Evolutionary conservation across 169 alveolate genomes (phyloP).

Genomic region (Plasmodium gonderi): DNA sequence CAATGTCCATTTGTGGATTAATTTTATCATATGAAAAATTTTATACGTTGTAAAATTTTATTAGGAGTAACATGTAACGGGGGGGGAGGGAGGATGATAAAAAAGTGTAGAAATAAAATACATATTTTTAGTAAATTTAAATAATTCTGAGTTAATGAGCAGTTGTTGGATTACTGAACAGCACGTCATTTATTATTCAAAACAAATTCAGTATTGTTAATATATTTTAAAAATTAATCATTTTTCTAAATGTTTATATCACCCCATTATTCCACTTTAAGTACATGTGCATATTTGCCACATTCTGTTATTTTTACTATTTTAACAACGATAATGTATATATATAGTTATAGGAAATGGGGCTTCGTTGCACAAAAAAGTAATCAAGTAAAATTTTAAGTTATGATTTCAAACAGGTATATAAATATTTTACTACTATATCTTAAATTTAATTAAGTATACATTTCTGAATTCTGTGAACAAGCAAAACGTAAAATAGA

Average conservation of each 20-base stretch:
- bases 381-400: not conserved
- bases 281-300: not conserved
- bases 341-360: not conserved
- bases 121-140: not conserved
- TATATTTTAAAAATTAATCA: not conserved
- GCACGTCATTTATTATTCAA: not conserved
- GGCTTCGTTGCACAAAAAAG: not conserved
- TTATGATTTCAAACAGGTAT: not conserved
- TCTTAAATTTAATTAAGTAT: not conserved
- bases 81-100: not conserved
- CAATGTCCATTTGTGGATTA: not conserved
- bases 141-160: not conserved
- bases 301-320: not conserved
- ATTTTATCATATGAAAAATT: not conserved
- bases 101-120: not conserved
- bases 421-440: not conserved
- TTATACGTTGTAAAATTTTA: not conserved
- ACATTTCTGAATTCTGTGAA: not conserved
- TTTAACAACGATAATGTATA: not conserved
- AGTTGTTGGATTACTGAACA: not conserved
- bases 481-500: not conserved
- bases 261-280: not conserved
- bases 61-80: not conserved
- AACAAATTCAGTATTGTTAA: not conserved
- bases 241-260: not conserved